Evolutionary conservation across 768 basidiomycete species (phyloP), one percentile per base, ranked within the genome.

Genomic region (Tricholoma matsutake): DNA sequence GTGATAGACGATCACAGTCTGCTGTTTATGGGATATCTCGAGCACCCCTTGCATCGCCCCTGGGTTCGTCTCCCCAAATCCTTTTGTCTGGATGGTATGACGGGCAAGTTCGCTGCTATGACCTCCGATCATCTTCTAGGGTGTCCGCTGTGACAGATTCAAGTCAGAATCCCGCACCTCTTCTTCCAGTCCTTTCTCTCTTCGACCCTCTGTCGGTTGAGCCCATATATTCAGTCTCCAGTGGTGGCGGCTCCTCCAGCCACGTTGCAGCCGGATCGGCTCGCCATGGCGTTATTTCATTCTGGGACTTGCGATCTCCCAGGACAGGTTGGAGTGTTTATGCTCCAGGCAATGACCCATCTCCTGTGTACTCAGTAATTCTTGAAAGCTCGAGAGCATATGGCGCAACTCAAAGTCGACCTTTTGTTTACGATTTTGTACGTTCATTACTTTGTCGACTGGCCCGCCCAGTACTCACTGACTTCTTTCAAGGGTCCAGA

Each of bases 1-100:
- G 43, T 67, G 71, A 70, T 34, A 60, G 55, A 11, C 61, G 65
- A 39, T 64, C 72, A 7, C 69, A 65, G 3, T 82, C 85, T 34
- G 89, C 91, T 1, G 92, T 92, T 9, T 93, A 92, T 74, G 88
- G 83, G 45, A 83, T 94, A 69, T 76, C 84, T 7, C 77, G 75
- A 25, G 83, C 84, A 6, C 86, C 89, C 0, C 77, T 79, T 0
- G 78, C 83, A 28, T 86, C 86, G 20, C 83, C 86, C 1, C 86
- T 87, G 81, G 91, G 91, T 3, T 73, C 82, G 1, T 88, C 89
- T 3, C 84, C 88, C 16, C 81, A 91, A 66, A 81, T 91, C 18
- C 59, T 94, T 22, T 79, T 91, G 37, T 88, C 89, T 1, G 92
- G 91, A 1, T 93, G 92, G 91, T 94, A 85, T 71, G 90, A 94